Conservation (phyloP, 23 red algal species). For the Agarophyton chilense region DNA sequence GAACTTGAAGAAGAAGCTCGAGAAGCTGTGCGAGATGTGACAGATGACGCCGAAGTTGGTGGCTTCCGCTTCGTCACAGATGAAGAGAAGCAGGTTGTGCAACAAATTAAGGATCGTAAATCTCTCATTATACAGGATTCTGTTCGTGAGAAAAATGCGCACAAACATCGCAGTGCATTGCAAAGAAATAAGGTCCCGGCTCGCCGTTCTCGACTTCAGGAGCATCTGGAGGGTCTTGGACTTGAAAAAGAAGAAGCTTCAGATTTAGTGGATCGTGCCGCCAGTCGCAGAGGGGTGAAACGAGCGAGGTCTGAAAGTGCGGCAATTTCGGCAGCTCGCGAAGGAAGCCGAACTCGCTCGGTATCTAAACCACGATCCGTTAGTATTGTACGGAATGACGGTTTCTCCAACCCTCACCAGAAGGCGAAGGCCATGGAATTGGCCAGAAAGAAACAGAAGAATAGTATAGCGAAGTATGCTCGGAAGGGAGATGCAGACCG, state of each 20-base stretch:
- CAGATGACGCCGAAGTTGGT: constrained; percentile 65
- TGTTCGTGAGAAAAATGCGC: constrained; percentile 64
- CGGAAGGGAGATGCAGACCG: constrained; percentile 92
- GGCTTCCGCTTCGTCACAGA: constrained; percentile 66
- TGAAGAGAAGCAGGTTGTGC: constrained; percentile 50
- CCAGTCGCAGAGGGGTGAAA: constrained; percentile 42
- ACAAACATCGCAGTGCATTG: constrained; percentile 43
- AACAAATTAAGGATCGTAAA: constrained; percentile 69
- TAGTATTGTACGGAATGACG: constrained; percentile 62
- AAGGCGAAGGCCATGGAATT: constrained; percentile 70
- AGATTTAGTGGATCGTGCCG: constrained; percentile 45
- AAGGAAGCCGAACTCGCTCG: constrained; percentile 14
- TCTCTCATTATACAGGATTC: constrained; percentile 34
- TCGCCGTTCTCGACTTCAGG: constrained; percentile 31
- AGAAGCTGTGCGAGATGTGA: constrained; percentile 61
- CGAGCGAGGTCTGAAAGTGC: constrained; percentile 26
- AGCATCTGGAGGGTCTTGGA: constrained; percentile 70
- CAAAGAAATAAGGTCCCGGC: constrained; percentile 42
- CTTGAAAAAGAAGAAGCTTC: constrained; percentile 68
- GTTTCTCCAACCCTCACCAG: constrained; percentile 58
- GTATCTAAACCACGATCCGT: constrained; percentile 25
- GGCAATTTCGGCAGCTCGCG: constrained; percentile 33
- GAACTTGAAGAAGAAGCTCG: constrained; percentile 93
- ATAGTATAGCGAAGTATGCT: constrained; percentile 47
- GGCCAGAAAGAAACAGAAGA: constrained; percentile 46